Conservation (phyloP, 1,284 basidiomycete species). For the Trichosporon asahii region DNA sequence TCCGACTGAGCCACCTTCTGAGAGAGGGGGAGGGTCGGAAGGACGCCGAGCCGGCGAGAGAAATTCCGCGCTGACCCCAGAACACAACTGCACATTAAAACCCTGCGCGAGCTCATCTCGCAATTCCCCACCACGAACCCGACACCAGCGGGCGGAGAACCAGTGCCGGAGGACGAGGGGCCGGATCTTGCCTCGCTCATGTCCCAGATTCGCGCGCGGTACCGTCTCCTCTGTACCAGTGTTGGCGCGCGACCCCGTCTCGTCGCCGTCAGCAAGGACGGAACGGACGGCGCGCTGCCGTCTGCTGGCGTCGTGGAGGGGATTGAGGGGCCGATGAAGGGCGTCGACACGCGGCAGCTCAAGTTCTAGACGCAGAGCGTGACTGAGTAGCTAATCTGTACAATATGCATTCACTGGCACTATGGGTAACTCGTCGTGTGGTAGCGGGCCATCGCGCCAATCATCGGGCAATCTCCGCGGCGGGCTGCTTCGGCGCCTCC, state of each 20-base stretch:
- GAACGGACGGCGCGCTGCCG: constrained; percentile 9
- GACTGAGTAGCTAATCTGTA: not conserved
- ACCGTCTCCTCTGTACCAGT: constrained; percentile 77
- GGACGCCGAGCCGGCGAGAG: no score
- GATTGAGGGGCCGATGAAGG: constrained; percentile 49
- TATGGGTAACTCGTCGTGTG: not conserved
- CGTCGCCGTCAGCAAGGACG: constrained; percentile 30
- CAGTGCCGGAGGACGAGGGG: constrained; percentile 9
- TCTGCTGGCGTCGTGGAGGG: constrained; percentile 33
- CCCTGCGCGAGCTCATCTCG: constrained; percentile 67
- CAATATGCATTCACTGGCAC: not conserved
- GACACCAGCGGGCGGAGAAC: constrained; percentile 27
- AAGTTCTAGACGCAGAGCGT: constrained; percentile 29
- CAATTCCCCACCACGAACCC: constrained; percentile 77
- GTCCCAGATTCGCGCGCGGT: constrained; percentile 79
- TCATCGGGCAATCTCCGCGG: constrained; percentile 34
- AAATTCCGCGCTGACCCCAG: constrained; percentile 19
- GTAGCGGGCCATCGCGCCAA: no score
- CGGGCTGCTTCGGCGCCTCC: constrained; percentile 25
- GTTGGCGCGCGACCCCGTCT: constrained; percentile 67
- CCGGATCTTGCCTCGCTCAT: constrained; percentile 65
- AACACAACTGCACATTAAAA: constrained; percentile 62
- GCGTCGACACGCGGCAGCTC: constrained; percentile 47
- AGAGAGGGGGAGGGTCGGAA: no score
- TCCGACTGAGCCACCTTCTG: no score